phyloP scores from a whole-genome alignment of 2,329 filamentous ascomycete species.

The Aspergillus puulaauensis region DNA sequence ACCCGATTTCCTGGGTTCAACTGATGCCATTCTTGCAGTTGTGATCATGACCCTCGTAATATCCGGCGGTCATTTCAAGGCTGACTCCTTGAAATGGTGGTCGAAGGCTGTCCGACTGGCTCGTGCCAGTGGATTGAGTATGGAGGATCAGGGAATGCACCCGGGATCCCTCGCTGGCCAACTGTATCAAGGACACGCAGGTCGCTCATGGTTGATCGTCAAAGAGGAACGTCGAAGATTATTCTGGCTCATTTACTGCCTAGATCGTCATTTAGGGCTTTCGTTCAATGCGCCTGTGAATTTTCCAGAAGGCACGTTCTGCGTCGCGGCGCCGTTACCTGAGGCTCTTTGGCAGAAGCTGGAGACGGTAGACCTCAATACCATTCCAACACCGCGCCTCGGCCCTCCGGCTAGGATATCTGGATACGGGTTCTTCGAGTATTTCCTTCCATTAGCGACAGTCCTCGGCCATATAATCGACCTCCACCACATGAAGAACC shows the following conservation, averaged over 20 bases:
- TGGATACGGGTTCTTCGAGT: constrained; percentile 9
- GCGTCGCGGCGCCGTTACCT: constrained; percentile 3
- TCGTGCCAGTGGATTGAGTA: constrained; percentile 3
- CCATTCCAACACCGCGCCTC: background rate
- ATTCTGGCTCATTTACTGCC: constrained; percentile 10
- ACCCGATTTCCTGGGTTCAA: constrained; percentile 7
- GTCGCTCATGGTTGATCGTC: constrained; percentile 5
- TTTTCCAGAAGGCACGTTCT: constrained; percentile 8
- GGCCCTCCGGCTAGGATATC: constrained; percentile 4
- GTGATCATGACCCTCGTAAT: constrained; percentile 5
- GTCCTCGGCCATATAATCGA: constrained; percentile 10
- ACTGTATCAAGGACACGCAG: background rate
- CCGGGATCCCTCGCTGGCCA: background rate
- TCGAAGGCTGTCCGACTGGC: constrained; percentile 3
- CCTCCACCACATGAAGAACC: constrained; percentile 6
- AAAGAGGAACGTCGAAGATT: constrained; percentile 8
- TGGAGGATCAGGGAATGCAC: constrained; percentile 7
- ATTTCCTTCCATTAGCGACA: constrained; percentile 9
- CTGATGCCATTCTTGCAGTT: constrained; percentile 7
- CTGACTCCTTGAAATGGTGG: constrained; percentile 8
- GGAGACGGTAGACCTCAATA: constrained; percentile 4
- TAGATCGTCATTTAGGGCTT: constrained; percentile 6
- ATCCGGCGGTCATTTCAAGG: constrained; percentile 8
- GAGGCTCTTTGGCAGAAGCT: constrained; percentile 4
- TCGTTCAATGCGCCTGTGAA: constrained; percentile 9